Percentiles rank a stretch among this genome's conserved stretches.
Conservation (phyloP, 192 early-diverging fungal genomes). For the Allomyces macrogynus region DNA sequence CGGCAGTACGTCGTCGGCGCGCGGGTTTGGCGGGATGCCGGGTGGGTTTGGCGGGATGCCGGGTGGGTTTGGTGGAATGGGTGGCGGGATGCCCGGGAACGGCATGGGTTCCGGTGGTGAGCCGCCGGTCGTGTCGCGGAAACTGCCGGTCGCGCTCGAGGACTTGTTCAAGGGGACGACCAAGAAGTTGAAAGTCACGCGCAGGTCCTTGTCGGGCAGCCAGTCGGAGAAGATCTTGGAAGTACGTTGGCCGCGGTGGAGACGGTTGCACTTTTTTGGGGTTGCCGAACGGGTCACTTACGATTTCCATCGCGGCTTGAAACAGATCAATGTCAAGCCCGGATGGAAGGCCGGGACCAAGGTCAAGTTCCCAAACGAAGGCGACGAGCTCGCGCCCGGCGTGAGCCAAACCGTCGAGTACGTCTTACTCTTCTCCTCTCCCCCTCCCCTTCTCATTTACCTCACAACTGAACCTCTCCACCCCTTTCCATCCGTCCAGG, state of each 20-base stretch:
- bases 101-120: too few relatives aligned
- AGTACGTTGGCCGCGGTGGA: too few relatives aligned
- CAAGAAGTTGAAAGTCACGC: constrained; percentile 84
- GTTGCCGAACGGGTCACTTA: too few relatives aligned
- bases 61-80: background rate
- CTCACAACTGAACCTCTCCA: background rate
- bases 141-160: constrained; percentile 63
- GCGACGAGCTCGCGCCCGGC: constrained; percentile 63
- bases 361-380: constrained; percentile 71
- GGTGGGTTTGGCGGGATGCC: background rate
- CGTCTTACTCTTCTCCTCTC: background rate
- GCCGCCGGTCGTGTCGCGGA: constrained; percentile 24
- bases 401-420: constrained; percentile 66
- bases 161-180: constrained; percentile 76
- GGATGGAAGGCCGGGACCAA: constrained; percentile 98
- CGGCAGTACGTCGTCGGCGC: too few relatives aligned
- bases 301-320: too few relatives aligned
- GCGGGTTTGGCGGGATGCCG: background rate
- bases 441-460: too few relatives aligned
- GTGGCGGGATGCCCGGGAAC: background rate
- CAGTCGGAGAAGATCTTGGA: constrained; percentile 53
- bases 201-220: constrained; percentile 23
- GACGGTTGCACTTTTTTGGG: too few relatives aligned
- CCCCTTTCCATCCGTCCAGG: background rate
- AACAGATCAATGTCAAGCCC: constrained; percentile 58